phyloP scores from a whole-genome alignment of 2,329 filamentous ascomycete species.

The Amphichorda felina region DNA sequence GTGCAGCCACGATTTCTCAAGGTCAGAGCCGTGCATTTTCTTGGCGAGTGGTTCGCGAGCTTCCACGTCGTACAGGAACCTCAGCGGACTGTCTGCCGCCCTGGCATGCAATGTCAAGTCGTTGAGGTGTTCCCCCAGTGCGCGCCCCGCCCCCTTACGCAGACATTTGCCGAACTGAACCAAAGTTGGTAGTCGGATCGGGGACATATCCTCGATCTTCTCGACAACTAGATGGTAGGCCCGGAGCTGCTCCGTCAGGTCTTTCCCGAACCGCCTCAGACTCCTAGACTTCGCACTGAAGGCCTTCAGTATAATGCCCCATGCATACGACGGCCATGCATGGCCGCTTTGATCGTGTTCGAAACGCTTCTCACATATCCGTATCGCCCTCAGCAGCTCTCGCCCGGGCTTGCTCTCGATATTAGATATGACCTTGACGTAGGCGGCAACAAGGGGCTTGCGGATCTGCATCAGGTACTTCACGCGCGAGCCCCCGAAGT shows the following conservation, averaged over 20 bases:
- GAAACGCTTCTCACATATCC: slow-evolving; percentile 7
- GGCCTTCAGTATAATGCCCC: slow-evolving; percentile 19
- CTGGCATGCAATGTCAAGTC: slow-evolving; percentile 6
- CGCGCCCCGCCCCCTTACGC: slow-evolving; percentile 7
- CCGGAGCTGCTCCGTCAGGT: slow-evolving; percentile 15
- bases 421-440: slow-evolving; percentile 21
- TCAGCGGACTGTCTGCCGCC: slow-evolving; percentile 1
- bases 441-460: slow-evolving; percentile 32
- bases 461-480: slow-evolving; percentile 12
- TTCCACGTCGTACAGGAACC: not conserved
- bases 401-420: not conserved
- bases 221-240: slow-evolving; percentile 14
- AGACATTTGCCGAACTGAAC: slow-evolving; percentile 11
- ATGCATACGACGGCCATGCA: slow-evolving; percentile 17
- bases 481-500: slow-evolving; percentile 10
- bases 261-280: slow-evolving; percentile 1
- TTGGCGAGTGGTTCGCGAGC: not conserved
- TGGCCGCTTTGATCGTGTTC: not conserved
- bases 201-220: slow-evolving; percentile 13
- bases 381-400: slow-evolving; percentile 18
- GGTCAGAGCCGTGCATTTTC: not conserved
- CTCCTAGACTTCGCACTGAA: not conserved
- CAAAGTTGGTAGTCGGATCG: slow-evolving; percentile 9
- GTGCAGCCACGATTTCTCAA: not conserved
- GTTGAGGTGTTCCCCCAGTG: slow-evolving; percentile 6